Percentiles rank a stretch among this genome's conserved stretches.
These are phyloP conservation scores for Amoeboaphelidium occidentale DNA, from an alignment of 371 early-diverging fungal genomes.

Conservation along the genomic window DNA sequence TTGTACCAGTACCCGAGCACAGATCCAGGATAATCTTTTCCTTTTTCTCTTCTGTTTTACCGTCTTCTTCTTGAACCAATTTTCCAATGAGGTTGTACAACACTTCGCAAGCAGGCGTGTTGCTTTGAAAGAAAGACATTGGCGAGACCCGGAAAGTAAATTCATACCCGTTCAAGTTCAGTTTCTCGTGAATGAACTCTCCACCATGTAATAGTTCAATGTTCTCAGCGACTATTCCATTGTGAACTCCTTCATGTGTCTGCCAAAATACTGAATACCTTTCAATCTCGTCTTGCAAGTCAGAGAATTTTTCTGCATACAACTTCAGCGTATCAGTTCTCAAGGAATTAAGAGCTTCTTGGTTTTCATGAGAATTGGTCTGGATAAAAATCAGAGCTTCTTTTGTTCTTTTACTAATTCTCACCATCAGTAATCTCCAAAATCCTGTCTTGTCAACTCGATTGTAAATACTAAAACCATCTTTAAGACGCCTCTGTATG, in stretches of 20 bases:
- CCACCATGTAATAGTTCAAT: neutral
- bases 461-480: slow-evolving; percentile 27
- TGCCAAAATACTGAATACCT: neutral
- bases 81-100: slow-evolving; percentile 24
- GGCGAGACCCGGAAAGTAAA: slow-evolving; percentile 40
- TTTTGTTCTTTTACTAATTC: slow-evolving; percentile 4
- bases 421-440: slow-evolving; percentile 34
- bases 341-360: neutral
- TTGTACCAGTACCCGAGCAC: slow-evolving; percentile 72
- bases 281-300: slow-evolving; percentile 11
- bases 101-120: slow-evolving; percentile 38
- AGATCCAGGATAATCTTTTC: slow-evolving; percentile 31
- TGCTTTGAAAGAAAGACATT: slow-evolving; percentile 55
- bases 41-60: slow-evolving; percentile 4
- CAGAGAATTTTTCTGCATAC: slow-evolving; percentile 27
- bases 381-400: neutral
- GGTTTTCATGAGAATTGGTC: neutral
- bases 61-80: slow-evolving; percentile 5
- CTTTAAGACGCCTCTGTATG: slow-evolving; percentile 4
- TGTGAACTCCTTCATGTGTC: neutral
- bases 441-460: slow-evolving; percentile 29
- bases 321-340: neutral
- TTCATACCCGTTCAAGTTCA: neutral
- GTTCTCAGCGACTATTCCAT: neutral
- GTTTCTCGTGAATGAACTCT: neutral